These are phyloP conservation scores for Trichoderma oligosporum DNA, from an alignment of 2,329 filamentous ascomycete genomes.

Conservation along the genomic window DNA sequence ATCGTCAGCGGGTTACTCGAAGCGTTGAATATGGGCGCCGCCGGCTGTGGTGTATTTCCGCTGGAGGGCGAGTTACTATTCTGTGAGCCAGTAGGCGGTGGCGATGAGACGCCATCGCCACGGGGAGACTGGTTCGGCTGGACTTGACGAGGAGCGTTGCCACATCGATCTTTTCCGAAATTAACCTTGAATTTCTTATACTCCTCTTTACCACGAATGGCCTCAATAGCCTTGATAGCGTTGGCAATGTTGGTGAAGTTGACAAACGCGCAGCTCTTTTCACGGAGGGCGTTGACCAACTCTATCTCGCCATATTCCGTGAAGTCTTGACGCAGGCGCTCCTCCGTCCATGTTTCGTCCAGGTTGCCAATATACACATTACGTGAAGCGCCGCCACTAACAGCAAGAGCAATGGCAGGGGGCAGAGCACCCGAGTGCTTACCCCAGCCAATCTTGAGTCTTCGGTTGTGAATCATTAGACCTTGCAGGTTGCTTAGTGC, in stretches of 20 bases:
- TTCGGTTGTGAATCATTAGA: constrained; percentile 97
- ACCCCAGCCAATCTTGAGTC: constrained; percentile 98
- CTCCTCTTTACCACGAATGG: constrained; percentile 88
- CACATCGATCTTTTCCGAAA: constrained; percentile 97
- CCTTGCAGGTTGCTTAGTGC: constrained; percentile 96
- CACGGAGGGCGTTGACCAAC: constrained; percentile 89
- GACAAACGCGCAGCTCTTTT: constrained; percentile 99
- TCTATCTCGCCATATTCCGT: constrained; percentile 97
- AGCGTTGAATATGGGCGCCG: constrained; percentile 73
- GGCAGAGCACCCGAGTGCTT: constrained; percentile 97
- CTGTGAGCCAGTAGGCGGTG: constrained; percentile 57
- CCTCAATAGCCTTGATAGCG: constrained; percentile 98
- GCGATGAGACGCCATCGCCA: constrained; percentile 56
- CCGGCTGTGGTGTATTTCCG: constrained; percentile 55
- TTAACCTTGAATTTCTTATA: constrained; percentile 99
- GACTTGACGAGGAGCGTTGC: constrained; percentile 89
- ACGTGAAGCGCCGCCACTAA: constrained; percentile 93
- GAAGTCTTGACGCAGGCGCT: constrained; percentile 92
- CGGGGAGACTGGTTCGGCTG: constrained; percentile 65
- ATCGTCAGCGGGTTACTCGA: constrained; percentile 87
- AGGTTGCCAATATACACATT: constrained; percentile 98
- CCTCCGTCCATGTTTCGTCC: constrained; percentile 96
- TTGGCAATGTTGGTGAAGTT: constrained; percentile 99
- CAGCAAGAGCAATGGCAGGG: constrained; percentile 90
- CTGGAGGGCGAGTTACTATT: constrained; percentile 56